Evolutionary conservation across 73 alveolate genomes (phyloP).

Genomic region (Halteria grandinella): DNA sequence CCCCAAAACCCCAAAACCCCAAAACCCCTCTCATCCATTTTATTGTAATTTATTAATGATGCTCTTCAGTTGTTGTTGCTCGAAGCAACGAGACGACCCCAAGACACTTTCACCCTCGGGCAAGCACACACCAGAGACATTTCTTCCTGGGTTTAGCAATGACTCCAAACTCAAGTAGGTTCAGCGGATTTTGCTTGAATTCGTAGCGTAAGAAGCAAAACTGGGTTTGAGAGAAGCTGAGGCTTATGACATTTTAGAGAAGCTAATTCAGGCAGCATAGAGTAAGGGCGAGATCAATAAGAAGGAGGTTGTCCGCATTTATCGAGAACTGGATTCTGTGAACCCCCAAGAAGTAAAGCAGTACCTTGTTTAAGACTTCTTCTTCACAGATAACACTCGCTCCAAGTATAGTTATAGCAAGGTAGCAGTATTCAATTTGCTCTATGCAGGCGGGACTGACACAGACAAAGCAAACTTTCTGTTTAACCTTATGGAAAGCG

Average conservation of each 20-base stretch:
- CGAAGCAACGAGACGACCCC: no score
- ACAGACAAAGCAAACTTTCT: slow-evolving; percentile 41
- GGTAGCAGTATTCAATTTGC: slow-evolving; percentile 25
- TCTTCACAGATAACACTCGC: slow-evolving; percentile 31
- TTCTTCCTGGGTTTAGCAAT: no score
- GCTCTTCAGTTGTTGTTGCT: no score
- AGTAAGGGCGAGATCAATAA: slow-evolving; percentile 37
- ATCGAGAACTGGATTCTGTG: slow-evolving; percentile 1
- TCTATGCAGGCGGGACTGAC: slow-evolving; percentile 46
- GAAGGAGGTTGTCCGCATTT: slow-evolving; percentile 13
- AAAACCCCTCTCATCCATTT: no score
- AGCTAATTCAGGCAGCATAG: slow-evolving; percentile 20
- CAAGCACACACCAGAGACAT: no score
- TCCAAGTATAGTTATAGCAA: slow-evolving; percentile 15
- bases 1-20: no score
- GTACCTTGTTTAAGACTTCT: slow-evolving; percentile 30
- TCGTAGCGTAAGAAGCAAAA: slow-evolving; percentile 28
- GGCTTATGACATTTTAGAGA: slow-evolving; percentile 16
- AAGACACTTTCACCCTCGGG: no score
- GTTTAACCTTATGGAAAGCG: slow-evolving; percentile 25
- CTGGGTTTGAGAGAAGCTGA: slow-evolving; percentile 34
- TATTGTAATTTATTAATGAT: no score
- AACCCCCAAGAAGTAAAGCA: no score
- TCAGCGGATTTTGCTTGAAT: slow-evolving; percentile 33
- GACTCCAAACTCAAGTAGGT: slow-evolving; percentile 22